These are phyloP conservation scores for Penicillium angulare DNA, from an alignment of 495 filamentous ascomycete genomes.

Conservation along the genomic window DNA sequence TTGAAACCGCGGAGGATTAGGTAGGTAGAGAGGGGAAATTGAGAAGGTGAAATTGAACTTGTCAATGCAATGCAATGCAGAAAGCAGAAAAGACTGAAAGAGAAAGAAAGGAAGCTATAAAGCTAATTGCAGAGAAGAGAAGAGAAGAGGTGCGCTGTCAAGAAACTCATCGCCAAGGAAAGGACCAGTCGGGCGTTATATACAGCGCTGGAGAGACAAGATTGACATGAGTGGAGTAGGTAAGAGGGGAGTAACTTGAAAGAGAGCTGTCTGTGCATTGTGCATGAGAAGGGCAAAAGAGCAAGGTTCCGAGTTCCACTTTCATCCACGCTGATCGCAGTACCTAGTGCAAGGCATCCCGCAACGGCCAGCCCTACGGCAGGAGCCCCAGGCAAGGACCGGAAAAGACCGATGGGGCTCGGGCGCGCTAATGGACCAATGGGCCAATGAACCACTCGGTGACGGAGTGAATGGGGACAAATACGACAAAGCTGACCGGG, in stretches of 20 bases:
- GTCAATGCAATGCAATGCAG: conserved; percentile 1
- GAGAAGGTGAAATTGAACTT: neutral
- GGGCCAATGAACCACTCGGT: neutral
- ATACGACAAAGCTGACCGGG: too few relatives aligned
- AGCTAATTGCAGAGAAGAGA: neutral
- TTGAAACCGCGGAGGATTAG: neutral
- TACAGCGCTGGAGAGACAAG: neutral
- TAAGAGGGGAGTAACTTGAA: too few relatives aligned
- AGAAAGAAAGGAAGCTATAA: neutral
- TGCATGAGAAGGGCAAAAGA: too few relatives aligned
- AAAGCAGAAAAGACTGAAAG: neutral
- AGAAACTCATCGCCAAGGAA: too few relatives aligned
- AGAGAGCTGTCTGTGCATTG: too few relatives aligned
- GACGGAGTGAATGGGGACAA: neutral
- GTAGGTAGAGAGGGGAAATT: neutral
- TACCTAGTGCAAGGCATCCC: conserved; percentile 19
- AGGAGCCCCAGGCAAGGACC: conserved; percentile 23
- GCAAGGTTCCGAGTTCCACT: neutral
- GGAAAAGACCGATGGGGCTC: conserved; percentile 20
- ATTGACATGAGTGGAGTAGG: neutral
- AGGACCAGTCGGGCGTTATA: neutral
- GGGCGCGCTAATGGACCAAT: conserved; percentile 8
- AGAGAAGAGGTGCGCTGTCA: neutral
- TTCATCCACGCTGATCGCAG: neutral
- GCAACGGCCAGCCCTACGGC: conserved; percentile 24